Base-by-base conservation (phyloP, 345 rosid genomes). In the Corymbia maculata region DNA sequence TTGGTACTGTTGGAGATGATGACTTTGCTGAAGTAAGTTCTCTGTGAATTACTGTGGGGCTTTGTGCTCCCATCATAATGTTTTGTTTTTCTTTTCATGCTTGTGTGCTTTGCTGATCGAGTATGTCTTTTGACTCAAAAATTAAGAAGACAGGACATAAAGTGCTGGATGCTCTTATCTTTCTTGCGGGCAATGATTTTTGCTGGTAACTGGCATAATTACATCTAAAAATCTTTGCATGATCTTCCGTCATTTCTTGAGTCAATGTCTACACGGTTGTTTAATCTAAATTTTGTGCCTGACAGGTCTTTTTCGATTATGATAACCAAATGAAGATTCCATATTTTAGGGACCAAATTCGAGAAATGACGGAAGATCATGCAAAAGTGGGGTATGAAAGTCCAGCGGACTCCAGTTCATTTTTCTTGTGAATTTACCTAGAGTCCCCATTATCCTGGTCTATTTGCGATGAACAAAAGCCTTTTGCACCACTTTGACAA, bases 1-100 rank as follows among this genome's bases (percentile, higher is more conserved):
- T 97, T 88, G 97, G 97, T 88, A 94, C 89, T 47, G 95, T 94
- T 84, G 98, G 97, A 87, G 97, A 94, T 92, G 97, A 97, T 84
- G 98, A 96, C 88, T 47, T 93, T 51, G 94, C 90, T 66, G 90
- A 97, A 47, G 98, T 96, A 92, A 92, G 92, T 86, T 79, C 13
- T 36, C 16, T 44, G 47, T 68, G 79, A 32, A 45, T 17, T 32
- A 36, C 42, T 16, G 24, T 68, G 47, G 26, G 17, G 47, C 82
- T 61, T 75, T 75, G 82, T 36, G 82, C 49, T 75, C 82, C 82
- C 47, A 44, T 70, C 47, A 5, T 17, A 75, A 44, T 17, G 47
- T 70, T 70, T 70, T 70, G 44, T 42, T 17, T 32, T 16, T 36
- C 5, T 1, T 9, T 70, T 9, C 9, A 26, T 75, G 82, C 82